phyloP scores from a whole-genome alignment of 2,329 filamentous ascomycete genomes.

The Cylindrodendrum hubeiense region DNA sequence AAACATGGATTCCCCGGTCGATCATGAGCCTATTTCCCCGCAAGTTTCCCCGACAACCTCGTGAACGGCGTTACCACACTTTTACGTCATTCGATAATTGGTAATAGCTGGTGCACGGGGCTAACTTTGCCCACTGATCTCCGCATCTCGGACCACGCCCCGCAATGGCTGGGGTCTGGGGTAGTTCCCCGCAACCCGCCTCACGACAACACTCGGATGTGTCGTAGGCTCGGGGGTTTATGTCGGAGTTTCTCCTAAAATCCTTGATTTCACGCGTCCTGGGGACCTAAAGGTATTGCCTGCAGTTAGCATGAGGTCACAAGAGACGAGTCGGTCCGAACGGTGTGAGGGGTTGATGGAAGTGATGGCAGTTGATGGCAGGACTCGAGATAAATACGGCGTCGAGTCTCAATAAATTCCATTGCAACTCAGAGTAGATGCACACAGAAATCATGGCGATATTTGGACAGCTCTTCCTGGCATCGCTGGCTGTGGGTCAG shows the following conservation, averaged over 20 bases:
- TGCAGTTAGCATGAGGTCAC: neutral
- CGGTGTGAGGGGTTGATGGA: neutral
- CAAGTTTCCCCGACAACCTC: neutral
- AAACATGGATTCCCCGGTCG: neutral
- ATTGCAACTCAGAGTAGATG: neutral
- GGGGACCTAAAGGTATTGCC: no score
- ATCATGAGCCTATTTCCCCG: neutral
- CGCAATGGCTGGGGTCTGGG: constrained; percentile 14
- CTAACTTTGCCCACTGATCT: neutral
- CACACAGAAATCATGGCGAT: constrained; percentile 25
- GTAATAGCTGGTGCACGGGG: neutral
- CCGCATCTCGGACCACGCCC: constrained; percentile 19
- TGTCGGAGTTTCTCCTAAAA: neutral
- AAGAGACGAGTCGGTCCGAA: constrained; percentile 11
- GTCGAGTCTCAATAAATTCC: neutral
- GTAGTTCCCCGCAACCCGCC: constrained; percentile 7
- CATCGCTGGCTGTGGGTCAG: constrained; percentile 39
- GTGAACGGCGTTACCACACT: neutral
- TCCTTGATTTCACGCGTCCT: no score
- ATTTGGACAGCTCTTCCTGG: constrained; percentile 35
- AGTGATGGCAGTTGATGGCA: neutral
- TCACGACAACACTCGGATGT: neutral
- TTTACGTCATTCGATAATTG: neutral
- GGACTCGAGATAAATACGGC: neutral
- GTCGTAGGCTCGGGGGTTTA: neutral